Percentiles rank a stretch among this genome's conserved stretches.
phyloP scores from a whole-genome alignment of 2,329 filamentous ascomycete species.

The Bipolaris gigantea region DNA sequence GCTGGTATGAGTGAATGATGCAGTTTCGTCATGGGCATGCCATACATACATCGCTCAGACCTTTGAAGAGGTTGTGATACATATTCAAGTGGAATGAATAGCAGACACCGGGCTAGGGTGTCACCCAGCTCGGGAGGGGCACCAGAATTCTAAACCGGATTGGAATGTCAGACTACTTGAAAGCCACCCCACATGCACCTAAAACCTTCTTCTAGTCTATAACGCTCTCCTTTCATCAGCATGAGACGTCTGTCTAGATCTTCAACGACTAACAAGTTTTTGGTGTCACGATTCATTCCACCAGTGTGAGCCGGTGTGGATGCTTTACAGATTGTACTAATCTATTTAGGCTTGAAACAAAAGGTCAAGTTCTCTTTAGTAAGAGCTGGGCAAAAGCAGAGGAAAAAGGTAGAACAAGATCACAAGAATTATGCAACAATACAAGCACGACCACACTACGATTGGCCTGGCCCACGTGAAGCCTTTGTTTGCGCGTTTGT shows the following conservation, averaged over 20 bases:
- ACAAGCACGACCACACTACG: constrained; percentile 13
- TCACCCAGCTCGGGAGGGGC: not conserved
- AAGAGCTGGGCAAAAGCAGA: not conserved
- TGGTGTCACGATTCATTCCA: not conserved
- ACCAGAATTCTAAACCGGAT: not conserved
- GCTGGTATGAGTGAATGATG: constrained; percentile 9
- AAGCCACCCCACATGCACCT: not conserved
- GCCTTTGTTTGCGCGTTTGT: constrained; percentile 2
- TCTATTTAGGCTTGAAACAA: not conserved
- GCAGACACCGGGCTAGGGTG: not conserved
- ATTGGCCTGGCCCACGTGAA: constrained; percentile 8
- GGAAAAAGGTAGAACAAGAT: constrained; percentile 1
- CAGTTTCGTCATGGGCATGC: not conserved
- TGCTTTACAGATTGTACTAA: not conserved
- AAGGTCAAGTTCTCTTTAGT: not conserved
- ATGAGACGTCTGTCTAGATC: constrained; percentile 6
- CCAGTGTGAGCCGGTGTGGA: not conserved
- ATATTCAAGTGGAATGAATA: not conserved
- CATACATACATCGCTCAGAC: not conserved
- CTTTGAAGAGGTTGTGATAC: not conserved
- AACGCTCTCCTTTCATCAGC: not conserved
- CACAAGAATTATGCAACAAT: constrained; percentile 6
- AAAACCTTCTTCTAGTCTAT: not conserved
- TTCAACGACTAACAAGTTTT: not conserved
- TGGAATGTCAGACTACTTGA: constrained; percentile 1